Base-by-base conservation (phyloP, 179 eudicot genomes). In the Drosera spatulata region DNA sequence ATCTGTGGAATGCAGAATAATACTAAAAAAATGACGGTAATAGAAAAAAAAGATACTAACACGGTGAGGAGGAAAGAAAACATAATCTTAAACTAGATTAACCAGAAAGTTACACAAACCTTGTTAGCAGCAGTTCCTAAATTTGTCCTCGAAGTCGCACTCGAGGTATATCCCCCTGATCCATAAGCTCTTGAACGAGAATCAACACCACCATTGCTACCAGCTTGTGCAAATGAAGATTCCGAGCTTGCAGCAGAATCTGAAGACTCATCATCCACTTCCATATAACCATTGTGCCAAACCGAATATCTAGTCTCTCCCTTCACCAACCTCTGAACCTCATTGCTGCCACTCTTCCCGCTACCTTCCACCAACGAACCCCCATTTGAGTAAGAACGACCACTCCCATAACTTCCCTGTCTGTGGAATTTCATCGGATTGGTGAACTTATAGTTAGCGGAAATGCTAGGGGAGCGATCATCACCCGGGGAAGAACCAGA, bases 401-500 rank as follows among this genome's bases (percentile, higher is more conserved):
- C 96, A 75, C 91, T 85, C 52, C 76, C 79, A 68, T 83, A 79
- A 57, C 59, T 75, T 62, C 72, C 63, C 40, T 69, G 77, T 51
- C 67, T 71, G 5, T 72, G 78, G 47, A 62, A 64, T 3, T 80
- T 71, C 37, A 64, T 74, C 5, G 69, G 13, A 53, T 71, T 71
- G n/a, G 70, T 49, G 70, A 69, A 79, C 53, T 78, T 63, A 49
- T 41, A 55, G 48, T 63, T 42, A 9, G 71, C 69, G 10, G 54
- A 48, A 4, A 61, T 69, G 22, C 61, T 55, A 38, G 77, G 75
- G 52, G 67, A 78, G 59, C 82, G 76, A 48, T 74, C 83, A 60
- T 86, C 87, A 54, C 75, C 86, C 42, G 95, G 96, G 10, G 95
- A 88, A 10, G 96, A 86, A 73, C 86, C 96, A 15, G 84, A 69